Evolutionary conservation across 192 early-diverging fungal genomes (phyloP).

Genomic region (Coemansia sp.): DNA sequence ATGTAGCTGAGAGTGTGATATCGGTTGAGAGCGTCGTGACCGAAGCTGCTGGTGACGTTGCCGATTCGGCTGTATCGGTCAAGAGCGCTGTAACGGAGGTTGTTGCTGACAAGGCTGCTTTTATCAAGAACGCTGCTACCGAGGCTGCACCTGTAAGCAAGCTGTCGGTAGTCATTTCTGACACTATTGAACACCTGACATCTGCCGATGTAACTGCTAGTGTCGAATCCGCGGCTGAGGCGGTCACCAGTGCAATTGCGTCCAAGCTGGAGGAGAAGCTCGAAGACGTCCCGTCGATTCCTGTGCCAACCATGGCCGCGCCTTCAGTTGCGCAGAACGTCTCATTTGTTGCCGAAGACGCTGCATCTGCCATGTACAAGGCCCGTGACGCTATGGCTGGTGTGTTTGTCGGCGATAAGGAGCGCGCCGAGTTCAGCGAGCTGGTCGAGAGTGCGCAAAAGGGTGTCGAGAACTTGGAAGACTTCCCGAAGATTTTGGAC

Average conservation of each 20-base stretch:
- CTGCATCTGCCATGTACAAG: conserved; percentile 39
- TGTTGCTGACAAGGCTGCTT: not conserved
- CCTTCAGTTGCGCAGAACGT: not conserved
- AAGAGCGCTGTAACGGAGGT: not conserved
- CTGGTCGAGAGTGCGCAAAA: conserved; percentile 32
- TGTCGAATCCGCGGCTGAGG: not conserved
- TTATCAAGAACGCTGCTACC: not conserved
- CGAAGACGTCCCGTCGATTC: conserved; percentile 3
- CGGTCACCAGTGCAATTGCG: not conserved
- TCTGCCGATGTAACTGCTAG: not conserved
- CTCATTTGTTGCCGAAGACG: conserved; percentile 25
- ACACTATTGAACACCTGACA: not conserved
- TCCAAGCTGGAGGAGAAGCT: conserved; percentile 6
- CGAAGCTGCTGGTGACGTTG: not conserved
- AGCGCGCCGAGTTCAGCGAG: conserved; percentile 29
- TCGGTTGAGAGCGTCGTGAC: not conserved
- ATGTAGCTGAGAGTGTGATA: not conserved
- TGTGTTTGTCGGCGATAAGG: conserved; percentile 24
- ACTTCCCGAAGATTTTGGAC: conserved; percentile 33
- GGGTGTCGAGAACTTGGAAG: conserved; percentile 34
- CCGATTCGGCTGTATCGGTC: not conserved
- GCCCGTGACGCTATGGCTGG: conserved; percentile 48
- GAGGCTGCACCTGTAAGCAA: not conserved
- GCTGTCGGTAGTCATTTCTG: not conserved
- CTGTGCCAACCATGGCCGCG: conserved; percentile 3